phyloP scores from a whole-genome alignment of 495 filamentous ascomycete genomes.

The Daldinia concentrica region DNA sequence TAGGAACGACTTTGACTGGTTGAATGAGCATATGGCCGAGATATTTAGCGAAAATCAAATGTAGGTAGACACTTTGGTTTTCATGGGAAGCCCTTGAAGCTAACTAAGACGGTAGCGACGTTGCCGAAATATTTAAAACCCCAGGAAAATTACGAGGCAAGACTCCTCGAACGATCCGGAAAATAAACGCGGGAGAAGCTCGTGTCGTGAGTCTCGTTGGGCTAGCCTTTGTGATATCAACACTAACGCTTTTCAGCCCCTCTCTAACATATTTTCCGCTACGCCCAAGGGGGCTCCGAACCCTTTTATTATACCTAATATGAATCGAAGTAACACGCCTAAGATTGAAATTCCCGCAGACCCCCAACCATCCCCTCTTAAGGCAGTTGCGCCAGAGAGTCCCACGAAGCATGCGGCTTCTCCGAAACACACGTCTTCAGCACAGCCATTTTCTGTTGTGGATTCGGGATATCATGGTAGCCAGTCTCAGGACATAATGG shows the following conservation, averaged over 20 bases:
- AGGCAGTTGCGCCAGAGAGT: constrained; percentile 21
- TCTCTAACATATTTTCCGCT: constrained; percentile 80
- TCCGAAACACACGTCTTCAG: constrained; percentile 27
- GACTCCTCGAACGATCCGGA: constrained; percentile 84
- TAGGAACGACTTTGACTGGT: constrained; percentile 91
- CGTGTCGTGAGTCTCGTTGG: constrained; percentile 69
- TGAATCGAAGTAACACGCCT: constrained; percentile 49
- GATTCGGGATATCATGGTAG: constrained; percentile 89
- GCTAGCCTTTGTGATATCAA: constrained; percentile 6
- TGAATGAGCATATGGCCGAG: constrained; percentile 96
- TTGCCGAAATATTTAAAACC: constrained; percentile 94
- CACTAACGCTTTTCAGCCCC: constrained; percentile 66
- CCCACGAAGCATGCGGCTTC: constrained; percentile 32
- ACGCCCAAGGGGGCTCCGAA: constrained; percentile 57
- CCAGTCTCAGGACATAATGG: constrained; percentile 56
- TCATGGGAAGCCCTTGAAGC: constrained; percentile 16
- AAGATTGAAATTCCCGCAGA: constrained; percentile 51
- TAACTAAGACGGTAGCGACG: constrained; percentile 68
- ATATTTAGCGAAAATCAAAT: constrained; percentile 87
- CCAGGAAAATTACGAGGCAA: constrained; percentile 94
- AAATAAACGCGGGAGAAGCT: constrained; percentile 68
- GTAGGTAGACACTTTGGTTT: constrained; percentile 58
- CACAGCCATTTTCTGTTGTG: constrained; percentile 44
- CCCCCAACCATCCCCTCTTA: constrained; percentile 41
- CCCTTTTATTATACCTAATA: constrained; percentile 53